A percentile compares a stretch with the other conserved stretches of the same genome.
Evolutionary conservation across 441 rosid species (phyloP).

Genomic region (Adansonia grandidieri): DNA sequence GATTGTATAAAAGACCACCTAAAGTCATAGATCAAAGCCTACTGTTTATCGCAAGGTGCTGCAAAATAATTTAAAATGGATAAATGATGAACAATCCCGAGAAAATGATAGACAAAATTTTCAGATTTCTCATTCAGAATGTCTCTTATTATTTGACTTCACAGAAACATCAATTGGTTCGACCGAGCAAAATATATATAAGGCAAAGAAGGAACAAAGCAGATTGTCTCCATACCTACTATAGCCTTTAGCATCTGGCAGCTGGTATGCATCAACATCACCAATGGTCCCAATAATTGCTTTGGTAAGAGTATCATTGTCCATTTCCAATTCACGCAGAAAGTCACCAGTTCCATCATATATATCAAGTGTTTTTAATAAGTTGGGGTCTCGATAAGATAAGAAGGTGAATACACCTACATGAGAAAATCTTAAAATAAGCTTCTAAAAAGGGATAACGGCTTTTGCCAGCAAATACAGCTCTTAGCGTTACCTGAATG

Average conservation of each 20-base stretch:
- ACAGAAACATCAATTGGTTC: not conserved
- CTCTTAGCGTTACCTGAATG: conserved; percentile 70
- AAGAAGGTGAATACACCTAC: conserved; percentile 87
- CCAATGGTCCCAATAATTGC: conserved; percentile 96
- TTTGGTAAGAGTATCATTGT: conserved; percentile 77
- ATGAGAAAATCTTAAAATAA: conserved; percentile 29
- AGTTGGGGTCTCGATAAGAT: conserved; percentile 95
- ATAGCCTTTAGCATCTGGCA: conserved; percentile 98
- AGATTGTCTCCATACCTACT: conserved; percentile 56
- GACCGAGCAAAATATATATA: not conserved
- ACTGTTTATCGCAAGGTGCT: not conserved
- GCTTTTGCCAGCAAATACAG: not conserved
- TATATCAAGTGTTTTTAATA: conserved; percentile 79
- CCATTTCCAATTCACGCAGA: conserved; percentile 76
- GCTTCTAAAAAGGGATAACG: conserved; percentile 11
- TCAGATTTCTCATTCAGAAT: not conserved
- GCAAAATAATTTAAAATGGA: not conserved
- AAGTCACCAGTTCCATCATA: conserved; percentile 85
- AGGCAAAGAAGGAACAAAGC: conserved; percentile 19
- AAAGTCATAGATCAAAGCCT: not conserved
- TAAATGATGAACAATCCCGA: not conserved
- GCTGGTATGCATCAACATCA: conserved; percentile 90
- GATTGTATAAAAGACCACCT: not conserved
- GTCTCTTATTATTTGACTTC: not conserved
- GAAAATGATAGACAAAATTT: not conserved